phyloP scores from a whole-genome alignment of 192 early-diverging fungal species.

The Powellomyces hirtus region DNA sequence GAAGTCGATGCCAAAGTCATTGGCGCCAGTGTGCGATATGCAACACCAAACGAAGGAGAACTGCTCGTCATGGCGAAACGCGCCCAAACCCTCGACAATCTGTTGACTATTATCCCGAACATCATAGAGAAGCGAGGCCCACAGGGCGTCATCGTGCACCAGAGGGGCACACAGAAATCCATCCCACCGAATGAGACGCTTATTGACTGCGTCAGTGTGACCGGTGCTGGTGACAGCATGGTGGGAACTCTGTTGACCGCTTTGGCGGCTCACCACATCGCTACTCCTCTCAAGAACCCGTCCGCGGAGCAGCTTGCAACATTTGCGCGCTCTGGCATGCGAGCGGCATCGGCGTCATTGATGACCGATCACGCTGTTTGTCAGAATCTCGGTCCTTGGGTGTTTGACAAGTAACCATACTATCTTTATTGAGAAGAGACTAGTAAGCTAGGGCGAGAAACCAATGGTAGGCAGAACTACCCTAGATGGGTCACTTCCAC shows the following conservation, averaged over 20 bases:
- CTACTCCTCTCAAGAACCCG: neutral
- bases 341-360: slow-evolving; percentile 22
- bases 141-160: slow-evolving; percentile 46
- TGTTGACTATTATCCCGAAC: slow-evolving; percentile 47
- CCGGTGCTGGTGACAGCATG: slow-evolving; percentile 73
- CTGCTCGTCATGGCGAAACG: slow-evolving; percentile 52
- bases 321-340: slow-evolving; percentile 10
- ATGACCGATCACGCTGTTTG: slow-evolving; percentile 21
- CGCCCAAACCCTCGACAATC: slow-evolving; percentile 23
- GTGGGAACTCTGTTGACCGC: slow-evolving; percentile 35
- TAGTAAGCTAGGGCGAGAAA: neutral
- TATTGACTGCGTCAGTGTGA: slow-evolving; percentile 56
- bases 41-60: slow-evolving; percentile 77
- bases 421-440: too few species aligned
- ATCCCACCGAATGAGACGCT: slow-evolving; percentile 10
- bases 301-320: slow-evolving; percentile 5
- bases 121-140: slow-evolving; percentile 70
- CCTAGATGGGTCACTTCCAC: too few species aligned
- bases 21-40: slow-evolving; percentile 41
- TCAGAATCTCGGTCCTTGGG: slow-evolving; percentile 8
- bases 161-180: neutral
- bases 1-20: neutral
- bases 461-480: too few species aligned
- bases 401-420: neutral
- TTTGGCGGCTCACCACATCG: neutral